These are phyloP conservation scores for Paspalum notatum DNA, from an alignment of 176 grass and related monocot genomes.

Conservation along the genomic window DNA sequence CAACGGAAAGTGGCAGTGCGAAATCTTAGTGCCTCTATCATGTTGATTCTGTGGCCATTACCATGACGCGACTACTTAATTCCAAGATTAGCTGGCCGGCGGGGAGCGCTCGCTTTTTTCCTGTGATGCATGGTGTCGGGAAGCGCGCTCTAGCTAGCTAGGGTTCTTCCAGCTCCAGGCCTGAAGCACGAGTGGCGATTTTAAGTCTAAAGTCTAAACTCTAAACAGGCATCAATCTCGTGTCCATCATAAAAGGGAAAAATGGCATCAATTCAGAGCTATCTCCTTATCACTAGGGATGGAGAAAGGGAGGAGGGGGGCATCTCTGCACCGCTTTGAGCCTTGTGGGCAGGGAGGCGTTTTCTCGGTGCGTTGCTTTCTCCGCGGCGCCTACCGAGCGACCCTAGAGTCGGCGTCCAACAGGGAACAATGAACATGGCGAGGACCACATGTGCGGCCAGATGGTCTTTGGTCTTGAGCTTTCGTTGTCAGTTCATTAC, in stretches of 20 bases:
- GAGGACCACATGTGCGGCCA: background rate
- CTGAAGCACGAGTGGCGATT: conserved; percentile 28
- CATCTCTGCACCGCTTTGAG: conserved; percentile 29
- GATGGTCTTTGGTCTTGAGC: background rate
- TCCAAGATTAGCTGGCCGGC: background rate
- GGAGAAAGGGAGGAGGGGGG: background rate
- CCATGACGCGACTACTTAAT: conserved; percentile 1
- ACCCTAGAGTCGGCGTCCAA: conserved; percentile 14
- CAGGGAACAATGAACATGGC: background rate
- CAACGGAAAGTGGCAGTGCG: background rate
- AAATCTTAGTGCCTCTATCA: conserved; percentile 31
- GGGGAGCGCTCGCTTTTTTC: background rate
- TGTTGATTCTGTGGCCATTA: conserved; percentile 16
- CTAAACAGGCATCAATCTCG: background rate
- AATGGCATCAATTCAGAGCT: background rate
- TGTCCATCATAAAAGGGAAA: background rate
- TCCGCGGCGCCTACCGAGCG: conserved; percentile 24
- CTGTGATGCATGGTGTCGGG: conserved; percentile 17
- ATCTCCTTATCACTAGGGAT: conserved; percentile 5
- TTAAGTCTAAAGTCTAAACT: too few species aligned
- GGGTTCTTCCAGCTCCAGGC: conserved; percentile 1
- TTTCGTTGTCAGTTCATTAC: background rate
- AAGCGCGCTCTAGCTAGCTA: conserved; percentile 31
- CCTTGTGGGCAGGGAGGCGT: conserved; percentile 1
- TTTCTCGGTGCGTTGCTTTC: conserved; percentile 39